Conservation (phyloP, 352 stramenopile species). For the Globisporangium lucens region DNA sequence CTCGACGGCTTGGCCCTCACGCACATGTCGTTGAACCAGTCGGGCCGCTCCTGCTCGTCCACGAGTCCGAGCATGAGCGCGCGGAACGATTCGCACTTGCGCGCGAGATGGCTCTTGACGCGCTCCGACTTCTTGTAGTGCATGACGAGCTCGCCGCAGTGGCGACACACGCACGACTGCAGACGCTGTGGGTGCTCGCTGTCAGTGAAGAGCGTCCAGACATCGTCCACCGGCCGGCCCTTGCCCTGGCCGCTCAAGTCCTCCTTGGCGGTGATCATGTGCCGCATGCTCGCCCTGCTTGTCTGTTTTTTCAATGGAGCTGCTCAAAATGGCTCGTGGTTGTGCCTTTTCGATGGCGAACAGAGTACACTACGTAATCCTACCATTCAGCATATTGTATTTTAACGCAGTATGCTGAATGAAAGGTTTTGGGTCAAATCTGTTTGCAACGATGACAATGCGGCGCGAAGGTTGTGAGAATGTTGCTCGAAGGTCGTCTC, state of each 20-base stretch:
- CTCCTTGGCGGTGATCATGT: not conserved
- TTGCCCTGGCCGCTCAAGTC: not conserved
- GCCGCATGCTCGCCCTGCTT: not conserved
- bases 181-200: conserved; percentile 45
- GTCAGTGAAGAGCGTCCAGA: conserved; percentile 58
- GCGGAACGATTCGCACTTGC: conserved; percentile 54
- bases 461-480: not conserved
- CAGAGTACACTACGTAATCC: not conserved
- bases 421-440: not conserved
- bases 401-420: not conserved
- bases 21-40: conserved; percentile 32
- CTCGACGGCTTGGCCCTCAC: not conserved
- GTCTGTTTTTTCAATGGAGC: not conserved
- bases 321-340: not conserved
- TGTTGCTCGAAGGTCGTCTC: not conserved
- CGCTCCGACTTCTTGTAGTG: conserved; percentile 70
- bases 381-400: not conserved
- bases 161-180: conserved; percentile 37
- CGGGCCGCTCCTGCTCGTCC: conserved; percentile 27
- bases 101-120: conserved; percentile 45
- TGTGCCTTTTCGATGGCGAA: not conserved
- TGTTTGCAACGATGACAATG: not conserved
- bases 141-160: conserved; percentile 38
- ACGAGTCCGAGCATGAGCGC: conserved; percentile 28
- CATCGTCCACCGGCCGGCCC: conserved; percentile 40